Base-by-base conservation (phyloP, 2,329 filamentous ascomycete genomes). In the Neurospora sp. region DNA sequence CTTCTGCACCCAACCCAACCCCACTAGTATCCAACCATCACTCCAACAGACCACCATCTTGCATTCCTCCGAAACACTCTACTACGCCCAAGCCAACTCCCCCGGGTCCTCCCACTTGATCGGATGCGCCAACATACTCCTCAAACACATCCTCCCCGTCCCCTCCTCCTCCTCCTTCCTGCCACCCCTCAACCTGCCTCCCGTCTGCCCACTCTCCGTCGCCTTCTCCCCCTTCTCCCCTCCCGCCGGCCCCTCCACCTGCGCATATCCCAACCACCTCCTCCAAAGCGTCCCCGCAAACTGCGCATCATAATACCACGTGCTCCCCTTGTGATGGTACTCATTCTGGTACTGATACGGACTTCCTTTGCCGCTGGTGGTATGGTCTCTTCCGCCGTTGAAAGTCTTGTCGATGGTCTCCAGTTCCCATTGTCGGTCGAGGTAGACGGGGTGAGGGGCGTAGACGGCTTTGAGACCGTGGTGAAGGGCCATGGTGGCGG, bases 221-320 rank as follows among this genome's bases (percentile, higher is more conserved):
- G 80, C 81, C n/a, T 76, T 76, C 73, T 82, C 78, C 76, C 87
- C 85, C 74, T 86, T 84, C n/a, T 78, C 77, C 75, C 84, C 84
- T n/a, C 89, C 86, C 42, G 85, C 84, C 72, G 84, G 82, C 75
- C 84, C 84, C 71, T 87, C 84, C 75, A 81, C 79, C 76, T 87
- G 85, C 17, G 84, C 80, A 73, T 86, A 88, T 0, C 86, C 86
- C 66, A 96, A 80, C 93, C 93, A 97, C 66, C 92, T 84, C 68
- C 91, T 85, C 87, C 93, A 96, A 74, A 96, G 77, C n/a, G 90
- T 86, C 4, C 90, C 86, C 0, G 91, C 89, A 76, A 96, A 96
- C 67, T 89, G 86, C 28, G 89, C 89, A 75, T 93, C 91, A 79
- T 93, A 96, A 79, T 95, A 96, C 91, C 92, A 97, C 66, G 86